Evolutionary conservation across 1,139 yeast genomes (phyloP).

Genomic region (Candida pseudoviswanathii): DNA sequence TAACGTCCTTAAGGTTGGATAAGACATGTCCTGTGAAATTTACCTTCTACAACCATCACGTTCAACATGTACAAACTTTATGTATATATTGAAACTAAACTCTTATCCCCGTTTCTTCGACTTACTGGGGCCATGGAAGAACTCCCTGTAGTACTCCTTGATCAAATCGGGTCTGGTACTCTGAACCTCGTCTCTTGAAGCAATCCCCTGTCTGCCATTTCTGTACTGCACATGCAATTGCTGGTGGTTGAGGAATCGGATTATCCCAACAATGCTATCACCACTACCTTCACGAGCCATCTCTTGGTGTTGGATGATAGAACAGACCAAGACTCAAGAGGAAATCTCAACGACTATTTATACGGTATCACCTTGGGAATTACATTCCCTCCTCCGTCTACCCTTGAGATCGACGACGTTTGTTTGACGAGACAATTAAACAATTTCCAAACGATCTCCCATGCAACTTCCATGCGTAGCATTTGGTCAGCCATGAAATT

Average conservation of each 20-base stretch:
- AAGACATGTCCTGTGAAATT: too few relatives aligned
- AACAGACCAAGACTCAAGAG: neutral
- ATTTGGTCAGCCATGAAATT: too few relatives aligned
- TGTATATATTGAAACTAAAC: neutral
- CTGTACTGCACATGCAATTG: neutral
- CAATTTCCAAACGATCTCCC: neutral
- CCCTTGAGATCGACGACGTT: too few relatives aligned
- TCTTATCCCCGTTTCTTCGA: neutral
- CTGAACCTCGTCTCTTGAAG: neutral
- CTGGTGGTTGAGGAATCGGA: neutral
- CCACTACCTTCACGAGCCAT: neutral
- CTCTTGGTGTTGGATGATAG: neutral
- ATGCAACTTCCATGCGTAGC: too few relatives aligned
- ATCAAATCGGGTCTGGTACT: neutral
- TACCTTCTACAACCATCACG: too few relatives aligned
- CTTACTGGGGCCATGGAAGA: neutral
- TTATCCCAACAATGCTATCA: neutral
- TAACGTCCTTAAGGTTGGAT: too few relatives aligned
- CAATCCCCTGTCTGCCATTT: neutral
- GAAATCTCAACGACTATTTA: neutral
- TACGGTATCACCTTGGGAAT: too few relatives aligned
- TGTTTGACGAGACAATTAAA: neutral
- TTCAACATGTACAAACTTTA: too few relatives aligned
- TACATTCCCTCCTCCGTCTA: too few relatives aligned
- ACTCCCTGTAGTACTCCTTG: neutral